Base-by-base conservation (phyloP, 2,329 filamentous ascomycete species). In the Verticillium albo-atrum region DNA sequence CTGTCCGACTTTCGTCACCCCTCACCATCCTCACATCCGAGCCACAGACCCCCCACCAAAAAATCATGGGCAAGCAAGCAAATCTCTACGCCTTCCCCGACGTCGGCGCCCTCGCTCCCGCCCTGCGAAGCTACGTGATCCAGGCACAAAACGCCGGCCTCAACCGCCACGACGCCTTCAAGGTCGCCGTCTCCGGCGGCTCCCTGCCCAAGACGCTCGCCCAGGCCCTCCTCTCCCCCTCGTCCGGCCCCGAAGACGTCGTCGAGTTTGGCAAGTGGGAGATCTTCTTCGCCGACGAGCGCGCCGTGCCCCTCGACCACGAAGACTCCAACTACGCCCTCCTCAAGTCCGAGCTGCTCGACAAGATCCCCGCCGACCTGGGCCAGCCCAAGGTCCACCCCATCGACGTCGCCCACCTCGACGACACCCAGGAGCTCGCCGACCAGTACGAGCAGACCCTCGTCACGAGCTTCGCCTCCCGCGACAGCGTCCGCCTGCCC, bases 271-370 rank as follows among this genome's bases (percentile, higher is more conserved):
- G 83, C 72, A 92, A 91, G 75, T 99, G 95, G 95, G 91, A 98
- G 70, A 91, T 99, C 71, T 99, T 98, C 83, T 98, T 97, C 76
- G 94, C 94, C 71, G 95, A 99, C 73, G 95, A 99, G 82, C 91
- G 95, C 70, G 91, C 91, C 67, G 95, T 98, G 57, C 90, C 95
- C 25, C 88, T 97, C 67, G 88, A 95, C 74, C 89, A 98, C 77
- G 83, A 86, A 65, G 94, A 99, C 79, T 97, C 92, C 79, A 99
- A 98, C 79, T 97, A 97, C 78, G 86, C 81, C 62, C 86, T 97
- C 52, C 79, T 98, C 67, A 95, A 97, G 80, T 80, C 86, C 54
- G 92, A 97, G 77, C 82, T 97, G 56, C 82, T 99, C 63, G 89
- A 93, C 78, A 94, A 96, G 79, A 90, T 98, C 63, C 92, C 93